phyloP scores from a whole-genome alignment of 306 rosid genomes.

The Oxytropis ochrocephala region DNA sequence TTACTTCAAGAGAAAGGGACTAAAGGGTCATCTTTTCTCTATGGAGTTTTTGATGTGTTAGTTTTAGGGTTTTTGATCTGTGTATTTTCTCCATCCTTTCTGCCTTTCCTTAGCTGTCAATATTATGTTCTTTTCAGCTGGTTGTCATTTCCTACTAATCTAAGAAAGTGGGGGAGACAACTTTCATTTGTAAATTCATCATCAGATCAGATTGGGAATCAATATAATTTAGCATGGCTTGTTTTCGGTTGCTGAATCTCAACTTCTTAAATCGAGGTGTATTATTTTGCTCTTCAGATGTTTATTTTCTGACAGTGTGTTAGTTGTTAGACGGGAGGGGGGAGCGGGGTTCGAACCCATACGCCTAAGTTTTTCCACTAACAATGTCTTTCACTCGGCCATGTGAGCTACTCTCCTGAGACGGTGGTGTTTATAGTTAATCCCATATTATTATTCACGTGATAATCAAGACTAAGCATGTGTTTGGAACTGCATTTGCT shows the following conservation, averaged over 20 bases:
- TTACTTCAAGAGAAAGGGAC: conserved; percentile 39
- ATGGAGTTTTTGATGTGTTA: conserved; percentile 42
- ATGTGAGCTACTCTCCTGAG: too few relatives aligned
- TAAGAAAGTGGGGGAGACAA: conserved; percentile 20
- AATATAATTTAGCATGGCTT: conserved; percentile 4
- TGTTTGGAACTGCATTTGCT: too few relatives aligned
- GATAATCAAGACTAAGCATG: too few relatives aligned
- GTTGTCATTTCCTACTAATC: conserved; percentile 22
- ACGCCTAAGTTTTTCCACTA: too few relatives aligned
- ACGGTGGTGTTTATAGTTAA: too few relatives aligned
- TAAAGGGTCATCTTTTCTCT: conserved; percentile 37
- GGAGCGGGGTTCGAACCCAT: too few relatives aligned
- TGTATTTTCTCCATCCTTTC: conserved; percentile 22
- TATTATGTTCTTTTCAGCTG: background rate
- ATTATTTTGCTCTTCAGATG: too few relatives aligned
- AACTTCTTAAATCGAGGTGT: too few relatives aligned
- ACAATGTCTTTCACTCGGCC: too few relatives aligned
- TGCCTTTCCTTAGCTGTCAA: background rate
- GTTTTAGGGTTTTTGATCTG: conserved; percentile 39
- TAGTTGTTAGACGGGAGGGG: too few relatives aligned
- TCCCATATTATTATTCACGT: too few relatives aligned
- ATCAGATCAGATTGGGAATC: conserved; percentile 5
- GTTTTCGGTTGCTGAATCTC: background rate
- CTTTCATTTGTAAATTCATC: conserved; percentile 33
- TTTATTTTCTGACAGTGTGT: too few relatives aligned